Evolutionary conservation across 352 stramenopile species (phyloP), one percentile per base, ranked within the genome.

Genomic region (Phytopythium vexans): DNA sequence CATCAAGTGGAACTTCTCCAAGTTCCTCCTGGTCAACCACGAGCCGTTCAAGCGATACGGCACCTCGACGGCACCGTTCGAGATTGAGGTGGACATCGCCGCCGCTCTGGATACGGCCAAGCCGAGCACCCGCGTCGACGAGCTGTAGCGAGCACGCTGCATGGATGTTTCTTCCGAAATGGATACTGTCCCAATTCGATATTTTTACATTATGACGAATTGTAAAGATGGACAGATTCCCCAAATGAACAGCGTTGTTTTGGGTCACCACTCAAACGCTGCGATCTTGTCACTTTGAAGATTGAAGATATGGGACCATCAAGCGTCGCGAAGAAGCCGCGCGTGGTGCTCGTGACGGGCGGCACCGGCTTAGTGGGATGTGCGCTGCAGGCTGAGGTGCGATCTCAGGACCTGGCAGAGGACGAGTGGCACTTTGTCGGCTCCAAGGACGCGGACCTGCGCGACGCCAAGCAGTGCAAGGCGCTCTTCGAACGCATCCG

Each of bases 381-480:
- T 10, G 92, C 87, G 0, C 62, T 97, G 33, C 65, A 94, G 57
- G 59, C 74, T 11, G 75, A 87, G 37, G 64, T 94, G 21, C 14
- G 10, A 38, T 8, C 7, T 7, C 33, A 42, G 35, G 43, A 5
- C 5, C 57, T 58, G 10, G 56, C 68, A 11, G 60, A 73, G 12
- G 89, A 97, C 58, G 78, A 77, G 41, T 99, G 93, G 91, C 74
- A 97, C 48, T 99, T 98, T 60, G 77, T 97, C n/a, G 78, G 74
- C 46, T 92, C 68, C 39, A 94, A 96, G 62, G 96, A 99, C 62
- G 96, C 94, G 1, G 94, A 99, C 69, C 68, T 99, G 41, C 92
- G 82, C 9, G 81, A 96, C 49, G 8, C 63, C 8, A 62, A 70
- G 14, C 82, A 92, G 46, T 96, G 92, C 5, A 72, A 89, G 34